Base-by-base conservation (phyloP, 2,329 filamentous ascomycete genomes). In the Pestalotiopsis sp. region DNA sequence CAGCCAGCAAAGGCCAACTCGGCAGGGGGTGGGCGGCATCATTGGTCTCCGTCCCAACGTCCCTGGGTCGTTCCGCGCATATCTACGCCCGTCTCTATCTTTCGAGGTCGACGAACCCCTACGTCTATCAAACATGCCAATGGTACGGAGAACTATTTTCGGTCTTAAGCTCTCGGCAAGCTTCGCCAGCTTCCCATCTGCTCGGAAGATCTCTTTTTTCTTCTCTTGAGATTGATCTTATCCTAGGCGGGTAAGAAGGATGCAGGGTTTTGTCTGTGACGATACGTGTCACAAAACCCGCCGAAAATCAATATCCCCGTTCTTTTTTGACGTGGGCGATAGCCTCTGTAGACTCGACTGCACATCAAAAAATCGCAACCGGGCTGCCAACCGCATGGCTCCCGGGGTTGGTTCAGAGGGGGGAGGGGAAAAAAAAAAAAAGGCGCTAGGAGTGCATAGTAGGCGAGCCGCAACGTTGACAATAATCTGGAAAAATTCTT, bases 121-220 rank as follows among this genome's bases (percentile, higher is more conserved):
- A 55, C 55, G 64, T 48, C 52, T 30, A 66, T 66, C 64, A 66
- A 66, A 66, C 64, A 17, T 66, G 64, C 52, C 64, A 66, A 56
- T 17, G 38, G 11, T 38, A 5, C 30, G 7, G 30, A 35, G 30
- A 35, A 35, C 64, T 66, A 66, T 66, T 66, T 59, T 66, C 30
- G 40, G 20, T 44, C 64, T 66, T 48, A 66, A 66, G 64, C 64
- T 66, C 60, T 66, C 38, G 44, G 44, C 44, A 52, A 52, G 44
- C 44, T 57, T n/a, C 14, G 64, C 13, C 13, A 39, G 35, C 17
- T 39, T 66, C 64, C 26, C 57, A 55, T 55, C n/a, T 24, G 14
- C 35, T 26, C n/a, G 62, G 40, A 55, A 55, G 62, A 65, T 65
- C 62, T 56, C 13, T 30, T 56, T 35, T 35, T 9, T 9, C 7